phyloP scores from a whole-genome alignment of 2,329 filamentous ascomycete species.

The Colletotrichum horii region DNA sequence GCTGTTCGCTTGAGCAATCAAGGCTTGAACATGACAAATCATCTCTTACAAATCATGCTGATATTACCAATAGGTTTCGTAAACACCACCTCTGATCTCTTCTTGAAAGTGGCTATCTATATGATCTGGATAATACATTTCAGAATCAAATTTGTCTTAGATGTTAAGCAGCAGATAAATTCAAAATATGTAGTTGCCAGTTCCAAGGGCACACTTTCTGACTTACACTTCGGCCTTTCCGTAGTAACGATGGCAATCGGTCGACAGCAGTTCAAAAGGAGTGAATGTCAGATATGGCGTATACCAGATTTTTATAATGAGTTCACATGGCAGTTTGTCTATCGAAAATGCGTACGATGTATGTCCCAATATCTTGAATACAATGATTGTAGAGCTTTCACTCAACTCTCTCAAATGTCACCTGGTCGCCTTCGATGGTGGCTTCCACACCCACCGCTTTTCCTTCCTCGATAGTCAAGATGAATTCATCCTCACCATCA shows the following conservation, averaged over 20 bases:
- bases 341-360: neutral
- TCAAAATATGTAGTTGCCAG: too few species aligned
- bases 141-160: too few species aligned
- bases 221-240: neutral
- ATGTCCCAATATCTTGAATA: neutral
- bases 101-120: too few species aligned
- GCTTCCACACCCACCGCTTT: neutral
- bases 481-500: neutral
- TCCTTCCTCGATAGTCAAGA: neutral
- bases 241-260: fast-evolving
- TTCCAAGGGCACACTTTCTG: too few species aligned
- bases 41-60: too few species aligned
- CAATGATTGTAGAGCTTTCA: neutral
- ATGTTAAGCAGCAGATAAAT: too few species aligned
- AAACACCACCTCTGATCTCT: too few species aligned
- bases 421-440: fast-evolving
- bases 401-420: neutral
- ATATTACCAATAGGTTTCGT: too few species aligned
- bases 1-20: too few species aligned
- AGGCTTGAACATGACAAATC: too few species aligned
- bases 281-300: neutral
- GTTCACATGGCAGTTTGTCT: neutral
- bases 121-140: too few species aligned
- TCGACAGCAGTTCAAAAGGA: fast-evolving
- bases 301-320: neutral